phyloP scores from a whole-genome alignment of 116 monocot genomes.

The Iris pallida region DNA sequence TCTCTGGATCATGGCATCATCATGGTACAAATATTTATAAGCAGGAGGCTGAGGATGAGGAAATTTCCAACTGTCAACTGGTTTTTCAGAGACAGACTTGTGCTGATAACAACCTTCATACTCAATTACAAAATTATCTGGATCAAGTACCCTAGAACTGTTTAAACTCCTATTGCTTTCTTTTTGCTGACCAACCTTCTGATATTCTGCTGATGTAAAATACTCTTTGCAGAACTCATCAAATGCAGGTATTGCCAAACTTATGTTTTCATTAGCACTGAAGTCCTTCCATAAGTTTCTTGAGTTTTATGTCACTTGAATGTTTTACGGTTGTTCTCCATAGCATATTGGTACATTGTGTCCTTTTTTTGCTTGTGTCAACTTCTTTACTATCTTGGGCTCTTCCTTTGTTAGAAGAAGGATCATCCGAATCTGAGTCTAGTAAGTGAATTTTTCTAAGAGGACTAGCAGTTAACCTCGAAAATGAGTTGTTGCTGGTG shows the following conservation, averaged over 20 bases:
- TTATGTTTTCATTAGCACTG: conserved; percentile 21
- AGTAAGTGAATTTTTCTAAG: conserved; percentile 67
- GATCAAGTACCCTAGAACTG: conserved; percentile 27
- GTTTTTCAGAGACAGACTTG: conserved; percentile 6
- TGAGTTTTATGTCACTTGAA: conserved; percentile 12
- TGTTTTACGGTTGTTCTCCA: not conserved
- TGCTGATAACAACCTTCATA: conserved; percentile 16
- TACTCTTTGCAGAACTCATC: conserved; percentile 91
- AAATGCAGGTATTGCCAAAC: conserved; percentile 66
- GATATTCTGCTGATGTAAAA: conserved; percentile 37
- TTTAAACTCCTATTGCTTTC: conserved; percentile 12
- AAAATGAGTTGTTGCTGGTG: conserved; percentile 41
- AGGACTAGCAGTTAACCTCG: conserved; percentile 63
- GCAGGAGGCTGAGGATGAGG: conserved; percentile 52
- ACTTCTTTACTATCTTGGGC: conserved; percentile 12
- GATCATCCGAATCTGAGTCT: conserved; percentile 72
- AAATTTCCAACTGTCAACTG: conserved; percentile 11
- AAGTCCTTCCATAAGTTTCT: conserved; percentile 36
- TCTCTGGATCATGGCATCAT: conserved; percentile 48
- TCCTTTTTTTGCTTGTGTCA: conserved; percentile 6
- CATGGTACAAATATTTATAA: conserved; percentile 64
- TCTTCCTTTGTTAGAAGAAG: conserved; percentile 17
- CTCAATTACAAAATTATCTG: conserved; percentile 20
- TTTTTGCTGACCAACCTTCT: conserved; percentile 10
- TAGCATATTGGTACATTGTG: not conserved